Evolutionary conservation across 1,139 yeast species (phyloP), one percentile per base, ranked within the genome.

Genomic region (Debaryomyces coudertii): DNA sequence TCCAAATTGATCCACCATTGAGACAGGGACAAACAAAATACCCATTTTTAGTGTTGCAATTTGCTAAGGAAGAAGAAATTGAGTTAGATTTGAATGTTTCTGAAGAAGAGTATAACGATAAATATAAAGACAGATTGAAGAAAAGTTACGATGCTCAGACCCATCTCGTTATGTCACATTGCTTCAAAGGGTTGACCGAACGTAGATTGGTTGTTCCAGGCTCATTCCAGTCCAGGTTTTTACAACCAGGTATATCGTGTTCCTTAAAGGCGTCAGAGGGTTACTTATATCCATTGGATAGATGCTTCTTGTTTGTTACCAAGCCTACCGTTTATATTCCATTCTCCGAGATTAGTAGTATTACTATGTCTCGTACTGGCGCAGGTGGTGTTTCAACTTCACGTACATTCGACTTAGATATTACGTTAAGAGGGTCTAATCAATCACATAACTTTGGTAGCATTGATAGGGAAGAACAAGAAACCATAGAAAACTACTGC

Each of bases 211-310:
- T 88, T 34, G 83, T 85, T 37, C 97, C 98, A 0, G 96, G 97
- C n/a, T 76, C 87, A 2, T 92, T 82, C 73, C 80, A 79, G 54
- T 86, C 95, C 5, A 78, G 82, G 46, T 82, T 77, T 58, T 79
- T 79, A 38, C 93, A 87, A 58, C 88, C 96, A 8, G 97, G 96
- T 8, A 85, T 93, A 40, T 78, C 90, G 16, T 92, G 99, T 70
- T 89, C 97, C 12, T 80, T 90, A 56, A 93, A 92, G 68, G 99
- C 98, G 0, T 87, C 90, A 44, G 99, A 93, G 70, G 99, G 99
- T 33, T 87, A 90, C 57, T 71, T 93, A 49, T 93, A 88, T 65
- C 92, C 96, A 15, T 77, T 93, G 51, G 99, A 95, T 55, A 87
- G 90, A 67, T 89, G 96, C 47, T 83, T 93, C 62, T 72, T 93